phyloP scores from a whole-genome alignment of 345 rosid genomes.

The Populus deltoides region DNA sequence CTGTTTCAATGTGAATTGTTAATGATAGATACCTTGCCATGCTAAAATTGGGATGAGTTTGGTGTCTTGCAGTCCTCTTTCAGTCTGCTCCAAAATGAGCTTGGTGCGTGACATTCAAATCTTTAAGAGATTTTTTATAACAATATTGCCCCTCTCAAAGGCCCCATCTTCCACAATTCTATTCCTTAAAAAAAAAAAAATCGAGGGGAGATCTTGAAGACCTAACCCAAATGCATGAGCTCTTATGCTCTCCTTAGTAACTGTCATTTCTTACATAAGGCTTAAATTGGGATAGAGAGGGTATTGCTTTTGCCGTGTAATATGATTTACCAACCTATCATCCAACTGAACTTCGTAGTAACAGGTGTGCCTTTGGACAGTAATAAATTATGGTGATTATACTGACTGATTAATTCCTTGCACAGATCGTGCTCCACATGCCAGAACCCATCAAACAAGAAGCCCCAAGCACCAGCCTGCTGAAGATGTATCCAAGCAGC shows the following conservation, averaged over 20 bases:
- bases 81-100: not conserved
- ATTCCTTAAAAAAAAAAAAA: not conserved
- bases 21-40: not conserved
- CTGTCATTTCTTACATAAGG: not conserved
- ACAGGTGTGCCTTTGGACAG: not conserved
- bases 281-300: not conserved
- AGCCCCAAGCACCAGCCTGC: constrained; percentile 45
- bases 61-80: not conserved
- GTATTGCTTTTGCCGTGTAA: not conserved
- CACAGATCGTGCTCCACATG: constrained; percentile 46
- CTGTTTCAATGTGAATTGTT: not conserved
- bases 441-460: constrained; percentile 40
- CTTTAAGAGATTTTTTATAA: not conserved
- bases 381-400: not conserved
- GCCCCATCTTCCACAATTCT: not conserved
- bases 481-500: constrained; percentile 44
- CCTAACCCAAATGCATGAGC: not conserved
- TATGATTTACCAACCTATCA: not conserved
- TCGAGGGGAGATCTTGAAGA: not conserved
- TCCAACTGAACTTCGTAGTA: not conserved
- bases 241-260: not conserved
- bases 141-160: not conserved
- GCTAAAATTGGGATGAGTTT: not conserved
- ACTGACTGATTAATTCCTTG: constrained; percentile 14
- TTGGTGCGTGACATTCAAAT: not conserved